Evolutionary conservation across 768 basidiomycete species (phyloP).

Genomic region (Trametes cubensis): DNA sequence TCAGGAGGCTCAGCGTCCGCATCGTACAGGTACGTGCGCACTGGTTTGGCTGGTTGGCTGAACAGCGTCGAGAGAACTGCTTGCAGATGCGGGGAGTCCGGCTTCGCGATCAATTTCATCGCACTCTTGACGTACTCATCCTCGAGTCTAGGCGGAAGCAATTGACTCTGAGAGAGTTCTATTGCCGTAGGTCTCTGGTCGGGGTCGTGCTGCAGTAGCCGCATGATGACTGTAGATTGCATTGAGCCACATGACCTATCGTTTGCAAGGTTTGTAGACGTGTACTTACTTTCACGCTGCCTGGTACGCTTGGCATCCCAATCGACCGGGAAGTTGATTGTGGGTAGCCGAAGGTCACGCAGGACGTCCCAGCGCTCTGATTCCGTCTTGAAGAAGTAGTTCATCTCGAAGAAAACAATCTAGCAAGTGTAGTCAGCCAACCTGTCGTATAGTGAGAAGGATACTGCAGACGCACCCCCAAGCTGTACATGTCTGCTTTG

Average conservation of each 20-base stretch:
- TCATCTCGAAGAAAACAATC: slow-evolving; percentile 99
- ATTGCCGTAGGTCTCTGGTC: slow-evolving; percentile 75
- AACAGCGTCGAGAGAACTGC: slow-evolving; percentile 79
- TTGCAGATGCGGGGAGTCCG: slow-evolving; percentile 80
- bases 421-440: slow-evolving; percentile 33
- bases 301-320: slow-evolving; percentile 67
- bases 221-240: slow-evolving; percentile 64
- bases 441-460: not conserved
- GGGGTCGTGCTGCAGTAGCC: slow-evolving; percentile 82
- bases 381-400: slow-evolving; percentile 77
- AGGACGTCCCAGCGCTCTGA: slow-evolving; percentile 85
- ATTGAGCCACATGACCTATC: not conserved
- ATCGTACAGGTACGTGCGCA: slow-evolving; percentile 76
- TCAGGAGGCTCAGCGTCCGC: slow-evolving; percentile 67
- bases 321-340: slow-evolving; percentile 71
- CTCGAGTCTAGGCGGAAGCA: slow-evolving; percentile 77
- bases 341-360: slow-evolving; percentile 72
- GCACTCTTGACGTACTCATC: slow-evolving; percentile 88
- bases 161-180: slow-evolving; percentile 78
- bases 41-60: slow-evolving; percentile 64
- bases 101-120: slow-evolving; percentile 76
- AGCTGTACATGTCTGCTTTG: slow-evolving; percentile 94
- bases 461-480: slow-evolving; percentile 61
- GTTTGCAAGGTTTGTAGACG: not conserved
- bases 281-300: slow-evolving; percentile 68